Evolutionary conservation across 495 filamentous ascomycete genomes (phyloP).

Genomic region (Penicillium atrosanguineum): DNA sequence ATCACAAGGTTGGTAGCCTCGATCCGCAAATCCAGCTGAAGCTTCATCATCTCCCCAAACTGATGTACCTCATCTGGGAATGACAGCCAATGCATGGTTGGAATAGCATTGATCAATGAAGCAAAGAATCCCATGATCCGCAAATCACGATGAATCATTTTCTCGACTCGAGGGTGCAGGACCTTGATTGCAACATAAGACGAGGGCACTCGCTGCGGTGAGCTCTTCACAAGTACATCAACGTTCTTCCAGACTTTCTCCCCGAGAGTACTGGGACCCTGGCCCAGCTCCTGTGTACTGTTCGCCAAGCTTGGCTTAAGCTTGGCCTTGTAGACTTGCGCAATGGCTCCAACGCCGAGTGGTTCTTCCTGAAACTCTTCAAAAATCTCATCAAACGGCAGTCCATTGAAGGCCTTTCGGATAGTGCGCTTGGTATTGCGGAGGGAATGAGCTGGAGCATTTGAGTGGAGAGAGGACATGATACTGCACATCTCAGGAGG

Average conservation of each 20-base stretch:
- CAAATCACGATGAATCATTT: conserved; percentile 82
- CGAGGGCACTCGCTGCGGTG: conserved; percentile 81
- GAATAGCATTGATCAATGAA: conserved; percentile 75
- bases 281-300: conserved; percentile 38
- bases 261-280: not conserved
- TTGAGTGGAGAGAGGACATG: conserved; percentile 94
- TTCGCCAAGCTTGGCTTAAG: conserved; percentile 75
- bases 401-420: conserved; percentile 72
- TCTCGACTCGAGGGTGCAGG: conserved; percentile 86
- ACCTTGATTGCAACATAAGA: conserved; percentile 96
- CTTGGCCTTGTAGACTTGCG: conserved; percentile 96
- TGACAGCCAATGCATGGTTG: conserved; percentile 96
- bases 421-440: conserved; percentile 76
- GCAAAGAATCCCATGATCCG: conserved; percentile 96
- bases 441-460: conserved; percentile 89
- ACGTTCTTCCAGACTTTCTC: conserved; percentile 63
- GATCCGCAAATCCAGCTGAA: conserved; percentile 93
- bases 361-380: conserved; percentile 93
- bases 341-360: conserved; percentile 92
- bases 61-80: conserved; percentile 91
- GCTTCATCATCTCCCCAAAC: conserved; percentile 97
- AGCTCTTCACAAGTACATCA: conserved; percentile 79
- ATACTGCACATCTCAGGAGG: conserved; percentile 86
- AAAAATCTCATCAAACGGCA: conserved; percentile 86
- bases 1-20: conserved; percentile 85